These are phyloP conservation scores for Thuidium tamariscinum DNA, from an alignment of 225 moss, liverwort and hornwort species.

Conservation along the genomic window DNA sequence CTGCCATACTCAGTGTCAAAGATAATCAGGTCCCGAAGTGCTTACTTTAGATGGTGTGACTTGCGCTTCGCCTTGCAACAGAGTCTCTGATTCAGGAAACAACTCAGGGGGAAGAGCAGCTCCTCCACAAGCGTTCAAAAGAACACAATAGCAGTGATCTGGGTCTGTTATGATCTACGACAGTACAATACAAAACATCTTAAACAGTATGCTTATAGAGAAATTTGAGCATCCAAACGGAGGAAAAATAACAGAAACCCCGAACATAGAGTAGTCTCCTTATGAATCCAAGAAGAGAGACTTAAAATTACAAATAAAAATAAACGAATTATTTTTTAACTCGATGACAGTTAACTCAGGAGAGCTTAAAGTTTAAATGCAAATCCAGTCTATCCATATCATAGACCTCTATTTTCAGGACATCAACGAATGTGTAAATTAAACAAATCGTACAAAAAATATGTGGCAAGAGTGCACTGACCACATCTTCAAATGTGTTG, in stretches of 20 bases:
- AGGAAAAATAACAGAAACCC: background rate
- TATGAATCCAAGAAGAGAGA: background rate
- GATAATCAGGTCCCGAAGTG: background rate
- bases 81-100: slow-evolving; percentile 19
- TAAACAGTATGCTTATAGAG: background rate
- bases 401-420: background rate
- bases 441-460: background rate
- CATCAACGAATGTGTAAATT: background rate
- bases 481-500: slow-evolving; percentile 98
- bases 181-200: background rate
- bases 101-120: slow-evolving; percentile 71
- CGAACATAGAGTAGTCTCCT: background rate
- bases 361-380: background rate
- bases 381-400: background rate
- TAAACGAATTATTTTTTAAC: background rate
- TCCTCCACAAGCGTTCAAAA: slow-evolving; percentile 84
- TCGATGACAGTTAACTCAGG: background rate
- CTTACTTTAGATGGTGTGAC: slow-evolving; percentile 49
- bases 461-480: slow-evolving; percentile 11
- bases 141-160: slow-evolving; percentile 94
- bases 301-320: background rate
- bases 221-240: background rate
- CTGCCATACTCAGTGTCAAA: background rate
- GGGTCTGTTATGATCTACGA: slow-evolving; percentile 74
- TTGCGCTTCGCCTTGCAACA: slow-evolving; percentile 51